Conservation (phyloP, 2,329 filamentous ascomycete genomes). For the Ophiostoma sp. region DNA sequence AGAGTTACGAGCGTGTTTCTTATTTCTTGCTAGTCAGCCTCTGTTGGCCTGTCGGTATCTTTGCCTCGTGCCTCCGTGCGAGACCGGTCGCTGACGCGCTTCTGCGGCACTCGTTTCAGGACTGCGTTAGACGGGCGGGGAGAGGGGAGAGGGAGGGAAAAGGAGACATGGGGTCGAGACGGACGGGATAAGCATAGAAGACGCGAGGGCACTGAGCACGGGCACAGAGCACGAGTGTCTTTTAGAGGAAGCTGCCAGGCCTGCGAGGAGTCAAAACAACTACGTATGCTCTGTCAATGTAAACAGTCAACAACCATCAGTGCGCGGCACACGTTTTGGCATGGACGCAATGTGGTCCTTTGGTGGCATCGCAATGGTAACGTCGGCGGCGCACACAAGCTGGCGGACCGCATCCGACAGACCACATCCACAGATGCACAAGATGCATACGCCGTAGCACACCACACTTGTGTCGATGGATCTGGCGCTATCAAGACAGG, state of each 20-base stretch:
- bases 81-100: neutral
- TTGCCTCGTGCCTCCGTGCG: neutral
- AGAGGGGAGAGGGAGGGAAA: neutral
- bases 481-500: neutral
- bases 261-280: too few species aligned
- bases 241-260: too few species aligned
- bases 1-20: neutral
- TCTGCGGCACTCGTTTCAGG: conserved; percentile 35
- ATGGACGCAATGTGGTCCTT: too few species aligned
- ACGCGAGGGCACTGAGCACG: neutral
- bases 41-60: neutral
- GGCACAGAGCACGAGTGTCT: too few species aligned
- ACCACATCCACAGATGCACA: neutral
- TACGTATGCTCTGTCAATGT: too few species aligned
- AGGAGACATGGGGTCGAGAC: neutral
- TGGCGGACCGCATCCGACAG: too few species aligned
- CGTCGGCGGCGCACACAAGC: too few species aligned
- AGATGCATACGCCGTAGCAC: too few species aligned
- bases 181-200: neutral
- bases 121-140: conserved; percentile 36
- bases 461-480: neutral
- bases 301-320: too few species aligned
- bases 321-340: too few species aligned
- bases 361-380: too few species aligned
- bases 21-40: neutral